Base-by-base conservation (phyloP, 2,329 filamentous ascomycete species). In the Colletotrichum sp. region DNA sequence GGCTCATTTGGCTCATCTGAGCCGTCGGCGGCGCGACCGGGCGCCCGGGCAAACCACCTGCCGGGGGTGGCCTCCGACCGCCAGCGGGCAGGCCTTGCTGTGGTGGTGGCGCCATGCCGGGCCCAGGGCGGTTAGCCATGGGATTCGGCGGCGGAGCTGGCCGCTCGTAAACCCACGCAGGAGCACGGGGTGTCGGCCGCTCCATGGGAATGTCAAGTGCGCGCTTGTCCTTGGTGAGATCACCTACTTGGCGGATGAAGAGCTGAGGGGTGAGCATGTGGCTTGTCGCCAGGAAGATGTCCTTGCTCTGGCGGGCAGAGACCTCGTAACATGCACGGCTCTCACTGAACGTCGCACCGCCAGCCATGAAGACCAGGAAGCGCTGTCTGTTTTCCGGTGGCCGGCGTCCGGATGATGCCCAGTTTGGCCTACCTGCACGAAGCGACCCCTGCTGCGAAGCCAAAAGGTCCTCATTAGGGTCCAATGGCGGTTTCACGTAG, bases 331-430 rank as follows among this genome's bases (percentile, higher is more conserved):
- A 99, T 15, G 92, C 90, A 33, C 97, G 92, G 36, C 94, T 90
- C 84, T 99, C 97, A 7, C 95, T 95, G 82, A 96, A 98, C 0
- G 97, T 98, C 24, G 97, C 97, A 58, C 97, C 97, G 62, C 97
- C 97, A 2, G 96, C 97, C 89, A 98, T 93, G 82, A 98, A 98
- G 18, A 98, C 93, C 73, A 99, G 94, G 68, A 98, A 90, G 66
- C 97, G 92, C 82, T 99, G 97, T 67, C 93, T 91, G 76, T 96
- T 97, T 81, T 98, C 96, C 3, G 83, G 74, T 88, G 91, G 73
- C 87, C 92, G 90, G 59, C 93, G 89, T 57, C 95, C 92, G 12
- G 94, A 93, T 67, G 95, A 94, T 3, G 97, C 97, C 97, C 97
- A 99, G 55, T 96, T 98, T 3, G 96, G 97, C 79, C 98, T 97